Evolutionary conservation across 179 eudicot species (phyloP).

Genomic region (Silene noctiflora): DNA sequence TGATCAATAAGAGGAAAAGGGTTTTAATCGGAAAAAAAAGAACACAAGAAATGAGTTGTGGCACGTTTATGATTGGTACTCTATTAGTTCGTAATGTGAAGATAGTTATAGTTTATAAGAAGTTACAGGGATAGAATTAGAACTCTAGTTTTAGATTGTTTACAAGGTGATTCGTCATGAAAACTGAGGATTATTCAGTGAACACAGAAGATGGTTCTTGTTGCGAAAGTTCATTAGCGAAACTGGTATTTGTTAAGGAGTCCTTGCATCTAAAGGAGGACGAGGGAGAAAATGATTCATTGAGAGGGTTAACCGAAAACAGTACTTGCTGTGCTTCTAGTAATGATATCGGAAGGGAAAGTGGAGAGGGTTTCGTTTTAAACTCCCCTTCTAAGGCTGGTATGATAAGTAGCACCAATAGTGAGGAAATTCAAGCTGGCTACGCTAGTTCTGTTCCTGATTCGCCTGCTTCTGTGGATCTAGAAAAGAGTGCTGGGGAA

Average conservation of each 20-base stretch:
- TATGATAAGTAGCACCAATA: slow-evolving; percentile 24
- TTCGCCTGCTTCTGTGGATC: slow-evolving; percentile 20
- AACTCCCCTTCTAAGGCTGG: slow-evolving; percentile 28
- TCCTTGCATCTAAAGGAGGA: slow-evolving; percentile 21
- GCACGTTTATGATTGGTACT: slow-evolving; percentile 29
- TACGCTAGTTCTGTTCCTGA: slow-evolving; percentile 27
- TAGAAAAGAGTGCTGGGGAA: slow-evolving; percentile 22
- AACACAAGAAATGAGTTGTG: slow-evolving; percentile 15
- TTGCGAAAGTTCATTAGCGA: slow-evolving; percentile 28
- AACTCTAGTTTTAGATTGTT: slow-evolving; percentile 15
- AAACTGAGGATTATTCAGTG: slow-evolving; percentile 31
- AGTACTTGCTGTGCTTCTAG: slow-evolving; percentile 30
- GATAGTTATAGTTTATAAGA: slow-evolving; percentile 17
- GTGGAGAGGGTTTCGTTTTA: slow-evolving; percentile 28
- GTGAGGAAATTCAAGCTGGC: slow-evolving; percentile 26
- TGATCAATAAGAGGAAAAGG: slow-evolving; percentile 21
- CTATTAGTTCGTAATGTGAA: slow-evolving; percentile 25
- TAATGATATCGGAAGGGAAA: slow-evolving; percentile 23
- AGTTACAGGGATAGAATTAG: slow-evolving; percentile 25
- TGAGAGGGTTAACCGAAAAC: slow-evolving; percentile 22
- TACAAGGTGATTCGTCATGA: slow-evolving; percentile 28
- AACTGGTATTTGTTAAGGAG: slow-evolving; percentile 22
- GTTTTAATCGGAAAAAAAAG: slow-evolving; percentile 18
- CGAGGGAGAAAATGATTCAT: slow-evolving; percentile 20
- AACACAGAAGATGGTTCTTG: slow-evolving; percentile 29